Base-by-base conservation (phyloP, 768 basidiomycete species). In the Mycena amicta region DNA sequence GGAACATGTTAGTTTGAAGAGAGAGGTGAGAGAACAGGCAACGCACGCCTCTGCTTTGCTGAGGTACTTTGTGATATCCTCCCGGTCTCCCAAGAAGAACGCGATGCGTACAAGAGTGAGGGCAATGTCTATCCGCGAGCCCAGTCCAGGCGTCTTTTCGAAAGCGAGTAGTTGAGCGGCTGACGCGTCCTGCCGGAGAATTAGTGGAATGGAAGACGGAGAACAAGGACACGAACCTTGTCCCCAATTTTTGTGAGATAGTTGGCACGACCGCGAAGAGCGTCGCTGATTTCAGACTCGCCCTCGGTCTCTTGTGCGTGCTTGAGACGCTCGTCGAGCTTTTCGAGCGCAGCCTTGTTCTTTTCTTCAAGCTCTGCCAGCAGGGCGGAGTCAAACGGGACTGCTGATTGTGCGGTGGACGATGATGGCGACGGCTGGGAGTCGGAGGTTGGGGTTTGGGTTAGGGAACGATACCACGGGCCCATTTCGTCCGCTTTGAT, bases 281-380 rank as follows among this genome's bases (percentile, higher is more conserved):
- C 89, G 66, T 98, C 96, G 20, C 87, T 87, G 56, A 98, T 92
- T 72, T 98, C 96, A 1, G 89, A 89, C 72, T 98, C 95, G 57
- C 95, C 96, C 68, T 95, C 88, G 2, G 86, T 92, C 77, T 92
- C 89, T 75, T 93, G 83, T 0, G 96, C 95, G 64, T 96, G 94
- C 53, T 82, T 85, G 33, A 97, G 77, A 46, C 89, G 79, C 59
- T 85, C 86, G 53, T 96, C 91, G 12, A 98, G 74, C 65, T 81
- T 83, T 51, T 84, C 79, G 27, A 98, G 81, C 66, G 90, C 85
- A 45, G 83, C 84, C 53, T 79, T 73, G 71, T 98, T 98, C 31
- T 83, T 80, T 50, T 82, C 80, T 68, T 90, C 83, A 68, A 96
- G 79, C 11, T 76, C 71, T 11, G 76, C 75, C 15, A 90, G 77